Evolutionary conservation across 1,284 basidiomycete genomes (phyloP).

Genomic region (Hypsizygus ulmarius): DNA sequence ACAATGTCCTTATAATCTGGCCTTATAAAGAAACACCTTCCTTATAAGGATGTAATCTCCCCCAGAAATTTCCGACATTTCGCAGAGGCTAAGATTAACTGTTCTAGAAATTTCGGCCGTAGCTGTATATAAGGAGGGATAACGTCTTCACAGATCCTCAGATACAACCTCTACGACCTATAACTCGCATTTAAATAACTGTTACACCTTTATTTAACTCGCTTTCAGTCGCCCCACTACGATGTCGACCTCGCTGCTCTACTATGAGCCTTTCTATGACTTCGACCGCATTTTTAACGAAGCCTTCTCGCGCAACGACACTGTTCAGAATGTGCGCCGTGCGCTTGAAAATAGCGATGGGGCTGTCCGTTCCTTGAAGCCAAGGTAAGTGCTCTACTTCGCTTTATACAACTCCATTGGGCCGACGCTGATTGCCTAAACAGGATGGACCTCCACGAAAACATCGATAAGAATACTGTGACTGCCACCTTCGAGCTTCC

Average conservation of each 20-base stretch:
- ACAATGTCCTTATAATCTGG: no score
- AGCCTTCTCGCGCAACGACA: conserved; percentile 27
- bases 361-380: conserved; percentile 23
- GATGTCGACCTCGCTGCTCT: conserved; percentile 31
- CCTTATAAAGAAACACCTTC: no score
- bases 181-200: no score
- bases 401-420: background rate
- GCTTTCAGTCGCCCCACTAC: background rate
- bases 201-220: no score
- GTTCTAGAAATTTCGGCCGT: no score
- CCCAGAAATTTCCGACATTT: no score
- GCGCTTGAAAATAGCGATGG: conserved; percentile 14
- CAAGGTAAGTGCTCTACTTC: conserved; percentile 20
- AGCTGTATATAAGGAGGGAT: no score
- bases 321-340: conserved; percentile 17
- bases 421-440: background rate
- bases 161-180: no score
- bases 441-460: conserved; percentile 50
- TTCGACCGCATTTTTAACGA: conserved; percentile 52
- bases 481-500: conserved; percentile 51
- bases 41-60: no score
- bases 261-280: conserved; percentile 50
- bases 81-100: no score
- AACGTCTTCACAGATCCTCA: no score
- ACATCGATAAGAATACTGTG: conserved; percentile 37